Base-by-base conservation (phyloP, 306 rosid genomes). In the Rosa rugosa region DNA sequence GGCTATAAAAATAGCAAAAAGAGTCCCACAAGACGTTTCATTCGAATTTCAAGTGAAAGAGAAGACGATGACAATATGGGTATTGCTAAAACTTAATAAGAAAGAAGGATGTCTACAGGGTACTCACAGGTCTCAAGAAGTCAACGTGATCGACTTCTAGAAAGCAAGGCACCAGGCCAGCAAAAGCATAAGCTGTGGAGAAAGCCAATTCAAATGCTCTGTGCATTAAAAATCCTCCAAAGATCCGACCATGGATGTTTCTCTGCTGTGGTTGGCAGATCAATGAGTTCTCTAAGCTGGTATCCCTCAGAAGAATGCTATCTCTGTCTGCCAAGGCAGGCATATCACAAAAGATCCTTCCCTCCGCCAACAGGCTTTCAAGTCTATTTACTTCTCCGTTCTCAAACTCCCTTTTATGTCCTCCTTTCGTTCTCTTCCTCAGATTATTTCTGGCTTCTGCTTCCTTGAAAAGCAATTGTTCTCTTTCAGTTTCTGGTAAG, bases 211-310 rank as follows among this genome's bases (percentile, higher is more conserved):
- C 99, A 75, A 90, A 91, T 16, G 99, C 99, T 31, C 94, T 87
- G 79, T 96, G 97, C 99, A 96, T 91, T 86, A 96, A 71, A 83
- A 96, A 93, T 57, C 99, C 98, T 82, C 99, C 99, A 14, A 96
- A 96, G 79, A 96, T 91, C 78, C 98, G 89, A 77, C 99, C 99
- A 75, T 96, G 94, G 54, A 96, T 91, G 85, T 96, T 96, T 87
- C 99, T 90, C 81, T 93, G 99, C 78, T 96, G 99, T 18, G 99
- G 97, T 71, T 93, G 98, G 87, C 99, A 96, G 72, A 96, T 84
- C 71, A 96, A 84, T 34, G 98, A 83, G 80, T 89, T 94, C 75
- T 92, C 98, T 2, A 92, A 94, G 79, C 88, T 60, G 11, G 97
- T 92, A 80, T 94, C 91, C 83, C 86, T 88, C 36, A 91, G 88